Conservation (phyloP, 2,329 filamentous ascomycete genomes). For the Penicillium italicum region DNA sequence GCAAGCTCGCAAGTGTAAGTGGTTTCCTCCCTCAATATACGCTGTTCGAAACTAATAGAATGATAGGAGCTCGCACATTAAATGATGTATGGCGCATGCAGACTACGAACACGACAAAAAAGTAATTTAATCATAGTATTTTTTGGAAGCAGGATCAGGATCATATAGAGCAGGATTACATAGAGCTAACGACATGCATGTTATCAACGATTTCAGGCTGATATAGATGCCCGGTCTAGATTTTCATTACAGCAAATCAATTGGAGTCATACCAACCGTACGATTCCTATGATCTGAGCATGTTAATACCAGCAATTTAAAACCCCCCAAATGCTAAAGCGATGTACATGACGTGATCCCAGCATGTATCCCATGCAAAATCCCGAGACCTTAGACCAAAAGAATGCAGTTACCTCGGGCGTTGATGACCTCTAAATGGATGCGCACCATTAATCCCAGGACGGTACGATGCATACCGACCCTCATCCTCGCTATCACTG, state of each 20-base stretch:
- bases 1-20: slow-evolving; percentile 67
- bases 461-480: slow-evolving; percentile 17
- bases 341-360: not conserved
- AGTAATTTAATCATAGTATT: slow-evolving; percentile 4
- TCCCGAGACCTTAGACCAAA: not conserved
- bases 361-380: not conserved
- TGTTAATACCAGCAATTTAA: not conserved
- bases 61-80: slow-evolving; percentile 19
- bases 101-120: not conserved
- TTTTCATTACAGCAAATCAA: not conserved
- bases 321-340: not conserved
- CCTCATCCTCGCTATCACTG: slow-evolving; percentile 38
- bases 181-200: slow-evolving; percentile 5
- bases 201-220: not conserved
- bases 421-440: slow-evolving; percentile 5
- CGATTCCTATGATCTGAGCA: not conserved
- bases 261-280: not conserved
- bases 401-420: slow-evolving; percentile 9
- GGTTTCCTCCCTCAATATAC: not conserved
- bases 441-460: slow-evolving; percentile 4
- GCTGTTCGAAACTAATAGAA: slow-evolving; percentile 1
- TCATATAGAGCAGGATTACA: not conserved
- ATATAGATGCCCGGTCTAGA: not conserved
- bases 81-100: not conserved
- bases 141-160: not conserved